Conservation (phyloP, 805 yeast genomes). For the Lipomyces starkeyi region DNA sequence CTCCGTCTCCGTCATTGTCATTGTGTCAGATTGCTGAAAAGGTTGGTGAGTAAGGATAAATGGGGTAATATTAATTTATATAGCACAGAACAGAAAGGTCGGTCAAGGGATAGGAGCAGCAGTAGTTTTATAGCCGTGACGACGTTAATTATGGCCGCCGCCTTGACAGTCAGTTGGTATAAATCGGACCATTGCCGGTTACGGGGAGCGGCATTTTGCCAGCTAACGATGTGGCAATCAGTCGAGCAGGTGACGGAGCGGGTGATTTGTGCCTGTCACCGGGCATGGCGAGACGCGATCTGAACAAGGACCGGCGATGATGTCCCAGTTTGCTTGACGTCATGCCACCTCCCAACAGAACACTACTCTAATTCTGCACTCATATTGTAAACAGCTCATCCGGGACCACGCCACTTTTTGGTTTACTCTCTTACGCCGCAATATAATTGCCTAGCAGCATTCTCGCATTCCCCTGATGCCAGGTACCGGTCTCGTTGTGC, state of each 20-base stretch:
- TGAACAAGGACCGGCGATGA: neutral
- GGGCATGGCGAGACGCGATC: neutral
- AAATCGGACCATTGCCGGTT: neutral
- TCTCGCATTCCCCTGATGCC: neutral
- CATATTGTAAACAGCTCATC: neutral
- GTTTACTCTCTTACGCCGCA: neutral
- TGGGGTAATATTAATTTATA: neutral
- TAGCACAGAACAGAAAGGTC: neutral
- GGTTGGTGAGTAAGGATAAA: neutral
- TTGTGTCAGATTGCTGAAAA: neutral
- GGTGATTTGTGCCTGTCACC: conserved; percentile 4
- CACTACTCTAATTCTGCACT: neutral
- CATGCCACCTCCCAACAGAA: neutral
- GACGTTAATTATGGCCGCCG: neutral
- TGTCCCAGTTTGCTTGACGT: neutral
- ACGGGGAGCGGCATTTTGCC: neutral
- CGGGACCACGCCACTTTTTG: neutral
- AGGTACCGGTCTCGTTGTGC: neutral
- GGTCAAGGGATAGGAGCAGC: neutral
- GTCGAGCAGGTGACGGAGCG: conserved; percentile 2
- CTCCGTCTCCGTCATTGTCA: neutral
- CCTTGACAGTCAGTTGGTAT: neutral
- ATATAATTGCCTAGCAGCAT: neutral
- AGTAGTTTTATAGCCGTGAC: neutral
- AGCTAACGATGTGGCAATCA: neutral